Percentiles rank a stretch among this genome's conserved stretches.
Evolutionary conservation across 2,329 filamentous ascomycete genomes (phyloP).

Genomic region (Trichoderma afroharzianum): DNA sequence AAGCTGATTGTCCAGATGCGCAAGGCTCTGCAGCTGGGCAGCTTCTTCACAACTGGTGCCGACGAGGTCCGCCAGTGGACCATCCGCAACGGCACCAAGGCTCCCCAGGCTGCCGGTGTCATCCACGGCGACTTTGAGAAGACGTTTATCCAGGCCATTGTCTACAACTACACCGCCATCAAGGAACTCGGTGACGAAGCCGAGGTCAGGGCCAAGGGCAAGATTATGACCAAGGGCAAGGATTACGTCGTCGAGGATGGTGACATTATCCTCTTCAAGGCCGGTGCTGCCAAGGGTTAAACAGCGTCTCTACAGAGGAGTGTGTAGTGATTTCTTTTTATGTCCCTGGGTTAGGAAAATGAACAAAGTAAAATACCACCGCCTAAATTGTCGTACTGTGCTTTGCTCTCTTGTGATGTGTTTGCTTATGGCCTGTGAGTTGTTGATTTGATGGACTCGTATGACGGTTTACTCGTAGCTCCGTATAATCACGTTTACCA

Average conservation of each 20-base stretch:
- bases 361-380: conserved; percentile 11
- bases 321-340: neutral
- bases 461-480: neutral
- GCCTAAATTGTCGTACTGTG: neutral
- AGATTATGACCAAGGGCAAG: conserved; percentile 98
- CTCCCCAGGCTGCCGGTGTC: conserved; percentile 94
- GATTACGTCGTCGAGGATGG: conserved; percentile 89
- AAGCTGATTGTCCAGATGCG: conserved; percentile 94
- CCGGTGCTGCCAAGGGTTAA: conserved; percentile 73
- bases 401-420: neutral
- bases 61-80: conserved; percentile 99
- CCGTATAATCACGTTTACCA: neutral
- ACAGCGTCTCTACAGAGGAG: neutral
- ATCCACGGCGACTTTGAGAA: conserved; percentile 99
- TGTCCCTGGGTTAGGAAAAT: conserved; percentile 14
- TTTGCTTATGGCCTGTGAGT: neutral
- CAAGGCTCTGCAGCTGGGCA: conserved; percentile 81
- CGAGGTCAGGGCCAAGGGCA: conserved; percentile 87
- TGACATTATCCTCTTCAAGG: conserved; percentile 83
- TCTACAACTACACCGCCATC: conserved; percentile 81
- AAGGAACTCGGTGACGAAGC: conserved; percentile 87
- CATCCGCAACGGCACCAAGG: conserved; percentile 91
- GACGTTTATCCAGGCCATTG: conserved; percentile 95
- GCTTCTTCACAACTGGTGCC: conserved; percentile 94
- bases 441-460: neutral